phyloP scores from a whole-genome alignment of 306 rosid genomes.

The Dalbergia oliveri region DNA sequence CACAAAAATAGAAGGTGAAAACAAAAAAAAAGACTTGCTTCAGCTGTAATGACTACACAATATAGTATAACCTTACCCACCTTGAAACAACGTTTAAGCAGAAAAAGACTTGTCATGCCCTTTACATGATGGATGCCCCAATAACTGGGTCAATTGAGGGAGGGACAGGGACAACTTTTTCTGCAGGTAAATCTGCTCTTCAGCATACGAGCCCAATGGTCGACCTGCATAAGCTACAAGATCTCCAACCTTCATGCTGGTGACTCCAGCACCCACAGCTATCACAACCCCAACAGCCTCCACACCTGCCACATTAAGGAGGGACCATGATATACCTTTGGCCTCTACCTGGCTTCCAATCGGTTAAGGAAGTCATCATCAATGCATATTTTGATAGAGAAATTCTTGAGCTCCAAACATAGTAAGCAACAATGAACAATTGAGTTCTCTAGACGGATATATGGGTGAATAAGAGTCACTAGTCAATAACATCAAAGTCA shows the following conservation, averaged over 20 bases:
- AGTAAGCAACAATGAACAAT: no score
- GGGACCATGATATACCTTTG: neutral
- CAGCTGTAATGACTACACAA: slow-evolving; percentile 5
- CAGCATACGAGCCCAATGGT: slow-evolving; percentile 92
- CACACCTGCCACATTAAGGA: slow-evolving; percentile 60
- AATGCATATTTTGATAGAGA: slow-evolving; percentile 8
- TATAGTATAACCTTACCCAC: slow-evolving; percentile 40
- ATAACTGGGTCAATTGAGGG: slow-evolving; percentile 72
- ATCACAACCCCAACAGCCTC: slow-evolving; percentile 94
- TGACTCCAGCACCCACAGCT: slow-evolving; percentile 82
- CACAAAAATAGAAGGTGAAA: neutral
- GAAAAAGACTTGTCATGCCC: slow-evolving; percentile 85
- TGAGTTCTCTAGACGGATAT: no score
- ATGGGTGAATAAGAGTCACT: neutral
- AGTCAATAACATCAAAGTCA: neutral
- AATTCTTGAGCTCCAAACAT: slow-evolving; percentile 7
- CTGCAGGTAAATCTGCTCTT: slow-evolving; percentile 92
- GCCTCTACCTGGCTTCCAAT: neutral
- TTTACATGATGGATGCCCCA: slow-evolving; percentile 80
- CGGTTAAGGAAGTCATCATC: slow-evolving; percentile 4
- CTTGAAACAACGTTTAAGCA: slow-evolving; percentile 81
- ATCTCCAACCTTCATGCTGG: slow-evolving; percentile 80
- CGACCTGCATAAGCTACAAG: slow-evolving; percentile 76
- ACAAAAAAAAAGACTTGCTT: neutral
- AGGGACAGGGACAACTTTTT: slow-evolving; percentile 82